Evolutionary conservation across 208 protist genomes (phyloP), one percentile per base, ranked within the genome.

Genomic region (Acanthamoeba sp.): DNA sequence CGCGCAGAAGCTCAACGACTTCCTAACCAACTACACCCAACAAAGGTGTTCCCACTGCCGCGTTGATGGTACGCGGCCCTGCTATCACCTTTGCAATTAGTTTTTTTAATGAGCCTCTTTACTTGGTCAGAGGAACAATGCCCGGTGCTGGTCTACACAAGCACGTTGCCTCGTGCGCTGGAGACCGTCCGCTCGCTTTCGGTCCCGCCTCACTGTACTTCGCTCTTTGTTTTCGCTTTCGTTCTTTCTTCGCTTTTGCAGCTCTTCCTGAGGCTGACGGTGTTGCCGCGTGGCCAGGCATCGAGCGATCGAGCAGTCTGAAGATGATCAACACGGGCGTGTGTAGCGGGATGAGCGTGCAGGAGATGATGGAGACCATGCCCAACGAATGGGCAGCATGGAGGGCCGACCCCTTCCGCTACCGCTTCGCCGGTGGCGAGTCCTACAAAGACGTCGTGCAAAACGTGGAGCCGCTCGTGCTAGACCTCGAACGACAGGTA

Each of bases 401-500:
- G 82, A 1, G 45, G 4, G 38, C 20, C 1, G 62, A 91, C 42
- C 85, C 85, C 34, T 69, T 55, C 52, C 59, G 59, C 62, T 69
- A 76, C 40, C 85, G 85, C 62, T 73, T 91, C 27, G 40, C 85
- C 22, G 85, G 85, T 38, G 85, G 85, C 29, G 85, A 91, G 59
- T 91, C 85, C 34, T 91, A 76, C 59, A 57, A 50, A 32, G 85
- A 91, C 42, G 57, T 91, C 24, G 85, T 91, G 36, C 85, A 76
- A 16, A 45, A 57, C 40, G 34, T 91, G 57, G 85, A 91, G 27
- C 36, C 85, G 2, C 59, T 91, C 16, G 85, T 91, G 3, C 36
- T 57, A 32, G 85, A 91, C 57, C 85, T 91, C 52, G 85, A 91
- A n/a, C 85, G 85, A 38, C 85, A 91, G 85, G 82, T 89, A 69